phyloP scores from a whole-genome alignment of 768 basidiomycete genomes.

The Phylloporus sp. region DNA sequence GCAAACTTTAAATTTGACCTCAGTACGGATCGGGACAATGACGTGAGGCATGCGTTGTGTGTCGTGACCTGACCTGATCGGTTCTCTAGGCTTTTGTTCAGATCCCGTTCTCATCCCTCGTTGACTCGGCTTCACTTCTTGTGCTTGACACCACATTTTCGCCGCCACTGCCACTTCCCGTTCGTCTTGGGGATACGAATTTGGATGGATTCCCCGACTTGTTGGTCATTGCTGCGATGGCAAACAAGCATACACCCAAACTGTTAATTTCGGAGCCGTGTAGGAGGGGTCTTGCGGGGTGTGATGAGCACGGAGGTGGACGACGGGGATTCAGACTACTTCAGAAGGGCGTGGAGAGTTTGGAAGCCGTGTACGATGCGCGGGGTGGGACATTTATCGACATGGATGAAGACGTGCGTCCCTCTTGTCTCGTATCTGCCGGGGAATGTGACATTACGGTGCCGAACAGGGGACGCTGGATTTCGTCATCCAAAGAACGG shows the following conservation, averaged over 20 bases:
- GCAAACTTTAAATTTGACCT: slow-evolving; percentile 76
- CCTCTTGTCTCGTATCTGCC: background rate
- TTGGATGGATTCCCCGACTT: slow-evolving; percentile 94
- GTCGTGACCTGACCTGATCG: background rate
- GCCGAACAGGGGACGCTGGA: slow-evolving; percentile 78
- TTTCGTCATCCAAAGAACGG: slow-evolving; percentile 85
- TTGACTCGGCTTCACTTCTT: slow-evolving; percentile 58
- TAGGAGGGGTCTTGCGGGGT: slow-evolving; percentile 51
- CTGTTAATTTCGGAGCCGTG: slow-evolving; percentile 67
- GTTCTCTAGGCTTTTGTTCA: slow-evolving; percentile 56
- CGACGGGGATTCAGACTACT: slow-evolving; percentile 64
- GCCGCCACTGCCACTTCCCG: slow-evolving; percentile 68
- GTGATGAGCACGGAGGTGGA: slow-evolving; percentile 44
- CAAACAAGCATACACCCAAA: slow-evolving; percentile 47
- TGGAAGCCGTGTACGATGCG: slow-evolving; percentile 74
- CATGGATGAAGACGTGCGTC: slow-evolving; percentile 89
- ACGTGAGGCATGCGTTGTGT: slow-evolving; percentile 35
- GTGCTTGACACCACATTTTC: slow-evolving; percentile 62
- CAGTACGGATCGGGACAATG: slow-evolving; percentile 43
- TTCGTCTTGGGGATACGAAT: slow-evolving; percentile 86
- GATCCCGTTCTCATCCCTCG: slow-evolving; percentile 60
- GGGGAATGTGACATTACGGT: background rate
- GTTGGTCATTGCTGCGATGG: slow-evolving; percentile 51
- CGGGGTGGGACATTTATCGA: slow-evolving; percentile 79
- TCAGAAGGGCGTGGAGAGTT: slow-evolving; percentile 52